phyloP scores from a whole-genome alignment of 1,284 basidiomycete genomes.

The Ustilago curta region DNA sequence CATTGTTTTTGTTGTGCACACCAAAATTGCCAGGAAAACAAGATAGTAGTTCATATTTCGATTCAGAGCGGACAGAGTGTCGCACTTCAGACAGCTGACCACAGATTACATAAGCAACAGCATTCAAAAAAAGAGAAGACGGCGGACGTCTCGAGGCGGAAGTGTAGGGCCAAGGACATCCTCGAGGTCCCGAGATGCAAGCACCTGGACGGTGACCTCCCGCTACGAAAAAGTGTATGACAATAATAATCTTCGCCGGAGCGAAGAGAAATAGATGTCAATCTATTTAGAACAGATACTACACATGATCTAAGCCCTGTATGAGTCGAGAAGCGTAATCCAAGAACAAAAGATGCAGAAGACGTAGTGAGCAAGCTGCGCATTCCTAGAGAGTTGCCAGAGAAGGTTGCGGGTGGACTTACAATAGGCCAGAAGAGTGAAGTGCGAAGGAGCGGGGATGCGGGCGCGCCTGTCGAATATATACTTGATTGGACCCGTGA shows the following conservation, averaged over 20 bases:
- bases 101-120: slow-evolving; percentile 34
- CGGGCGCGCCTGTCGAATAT: slow-evolving; percentile 30
- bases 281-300: slow-evolving; percentile 65
- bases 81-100: slow-evolving; percentile 3
- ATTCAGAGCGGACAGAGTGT: neutral
- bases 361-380: slow-evolving; percentile 21
- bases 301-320: slow-evolving; percentile 64
- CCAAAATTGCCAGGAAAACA: no score
- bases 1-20: neutral
- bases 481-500: slow-evolving; percentile 21
- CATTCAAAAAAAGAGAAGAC: slow-evolving; percentile 36
- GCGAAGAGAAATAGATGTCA: slow-evolving; percentile 58
- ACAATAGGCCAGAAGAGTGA: slow-evolving; percentile 59
- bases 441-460: slow-evolving; percentile 6
- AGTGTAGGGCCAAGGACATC: slow-evolving; percentile 61
- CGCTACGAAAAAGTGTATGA: slow-evolving; percentile 56
- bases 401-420: slow-evolving; percentile 20
- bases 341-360: slow-evolving; percentile 2
- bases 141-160: slow-evolving; percentile 56
- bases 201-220: slow-evolving; percentile 47
- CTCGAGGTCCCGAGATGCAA: slow-evolving; percentile 50
- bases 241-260: slow-evolving; percentile 52
- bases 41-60: no score
- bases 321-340: slow-evolving; percentile 11
- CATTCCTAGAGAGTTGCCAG: neutral